Conservation (phyloP, 1,139 yeast species). For the Kurtzmaniella quercitrusa region DNA sequence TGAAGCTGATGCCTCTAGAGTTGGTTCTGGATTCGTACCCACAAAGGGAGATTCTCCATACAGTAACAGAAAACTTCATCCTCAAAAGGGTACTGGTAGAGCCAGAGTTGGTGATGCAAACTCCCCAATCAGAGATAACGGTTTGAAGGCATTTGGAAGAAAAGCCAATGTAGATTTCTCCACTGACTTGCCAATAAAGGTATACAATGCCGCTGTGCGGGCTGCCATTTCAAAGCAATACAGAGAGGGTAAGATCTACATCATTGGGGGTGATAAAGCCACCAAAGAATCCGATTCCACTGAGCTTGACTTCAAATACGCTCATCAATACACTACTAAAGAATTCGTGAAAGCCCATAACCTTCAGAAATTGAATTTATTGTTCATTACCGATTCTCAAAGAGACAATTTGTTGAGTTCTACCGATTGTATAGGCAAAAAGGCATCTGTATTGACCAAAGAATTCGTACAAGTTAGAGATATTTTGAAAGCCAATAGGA, state of each 20-base stretch:
- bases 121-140: slow-evolving; percentile 87
- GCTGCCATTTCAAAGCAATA: slow-evolving; percentile 81
- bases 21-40: slow-evolving; percentile 82
- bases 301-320: slow-evolving; percentile 44
- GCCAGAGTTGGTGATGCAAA: slow-evolving; percentile 97
- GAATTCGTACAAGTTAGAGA: slow-evolving; percentile 86
- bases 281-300: slow-evolving; percentile 16
- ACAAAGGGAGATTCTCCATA: slow-evolving; percentile 85
- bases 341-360: slow-evolving; percentile 58
- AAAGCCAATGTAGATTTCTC: slow-evolving; percentile 88
- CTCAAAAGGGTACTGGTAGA: slow-evolving; percentile 91
- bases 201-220: slow-evolving; percentile 72
- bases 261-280: slow-evolving; percentile 53
- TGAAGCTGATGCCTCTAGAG: slow-evolving; percentile 88
- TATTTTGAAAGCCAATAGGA: slow-evolving; percentile 71
- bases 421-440: slow-evolving; percentile 40
- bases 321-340: slow-evolving; percentile 48
- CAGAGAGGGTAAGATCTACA: slow-evolving; percentile 63
- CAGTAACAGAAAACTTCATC: slow-evolving; percentile 75
- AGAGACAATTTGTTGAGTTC: slow-evolving; percentile 53
- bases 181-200: slow-evolving; percentile 71
- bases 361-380: slow-evolving; percentile 50
- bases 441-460: slow-evolving; percentile 64
- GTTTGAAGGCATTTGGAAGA: slow-evolving; percentile 83
- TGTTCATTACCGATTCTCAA: slow-evolving; percentile 59